Evolutionary conservation across 345 rosid species (phyloP).

Genomic region (Citrus hindsii): DNA sequence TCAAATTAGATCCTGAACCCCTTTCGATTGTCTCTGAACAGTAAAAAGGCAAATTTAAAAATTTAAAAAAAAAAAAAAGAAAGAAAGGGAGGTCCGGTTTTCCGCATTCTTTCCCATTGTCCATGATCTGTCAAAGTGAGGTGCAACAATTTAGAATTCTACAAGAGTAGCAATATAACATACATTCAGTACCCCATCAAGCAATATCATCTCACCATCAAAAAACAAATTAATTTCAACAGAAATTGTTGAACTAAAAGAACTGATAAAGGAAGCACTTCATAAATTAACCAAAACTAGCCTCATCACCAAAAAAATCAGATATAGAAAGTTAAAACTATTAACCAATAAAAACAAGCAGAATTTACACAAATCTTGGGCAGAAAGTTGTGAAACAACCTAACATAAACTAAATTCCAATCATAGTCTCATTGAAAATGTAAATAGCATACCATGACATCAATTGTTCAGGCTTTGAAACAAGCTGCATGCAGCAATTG

Average conservation of each 20-base stretch:
- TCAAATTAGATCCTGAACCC: too few species aligned
- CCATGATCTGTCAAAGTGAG: neutral
- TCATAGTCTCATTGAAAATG: neutral
- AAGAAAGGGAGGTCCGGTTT: too few species aligned
- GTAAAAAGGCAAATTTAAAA: too few species aligned
- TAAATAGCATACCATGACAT: conserved; percentile 75
- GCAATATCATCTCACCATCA: neutral
- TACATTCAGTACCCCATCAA: neutral
- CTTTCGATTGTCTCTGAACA: too few species aligned
- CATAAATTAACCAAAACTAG: neutral
- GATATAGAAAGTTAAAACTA: neutral
- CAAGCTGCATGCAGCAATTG: conserved; percentile 98
- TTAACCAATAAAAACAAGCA: neutral
- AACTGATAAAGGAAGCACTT: neutral
- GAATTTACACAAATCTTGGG: neutral
- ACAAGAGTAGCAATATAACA: neutral
- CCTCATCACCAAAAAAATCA: neutral
- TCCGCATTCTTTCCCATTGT: too few species aligned
- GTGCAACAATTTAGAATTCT: neutral
- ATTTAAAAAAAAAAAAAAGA: too few species aligned
- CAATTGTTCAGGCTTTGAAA: conserved; percentile 96
- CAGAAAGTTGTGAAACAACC: neutral
- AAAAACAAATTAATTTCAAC: neutral
- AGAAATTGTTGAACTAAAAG: neutral
- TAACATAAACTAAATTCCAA: neutral